Evolutionary conservation across 1,139 yeast genomes (phyloP), one percentile per base, ranked within the genome.

Genomic region (Yamadazyma oceani): DNA sequence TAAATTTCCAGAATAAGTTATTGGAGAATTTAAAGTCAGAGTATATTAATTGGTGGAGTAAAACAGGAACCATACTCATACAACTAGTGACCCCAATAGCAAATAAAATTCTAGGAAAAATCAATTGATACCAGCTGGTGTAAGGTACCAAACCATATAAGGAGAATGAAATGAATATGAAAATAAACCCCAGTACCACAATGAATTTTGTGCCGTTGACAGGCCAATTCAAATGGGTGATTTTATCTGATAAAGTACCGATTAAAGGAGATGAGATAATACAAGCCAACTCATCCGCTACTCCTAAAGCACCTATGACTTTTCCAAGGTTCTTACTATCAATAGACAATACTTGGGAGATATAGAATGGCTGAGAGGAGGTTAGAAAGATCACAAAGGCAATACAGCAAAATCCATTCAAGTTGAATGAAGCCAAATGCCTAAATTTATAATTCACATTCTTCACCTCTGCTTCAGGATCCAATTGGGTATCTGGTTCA

Each of bases 321-420:
- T 66, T 63, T 1, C 89, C 89, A 40, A 80, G 65, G 32, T 66
- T 64, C 4, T 60, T 54, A 5, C 66, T 57, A 12, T 58, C 54
- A 8, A 75, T 58, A 0, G 75, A 75, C 13, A 81, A 58, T 1
- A 80, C 75, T 49, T 80, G 81, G 4, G 78, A 68, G 27, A 83
- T 63, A 53, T 75, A 80, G 53, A 81, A 82, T 3, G 89, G 80
- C 60, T 82, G 89, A 1, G 87, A 76, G 5, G 87, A 73, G 24
- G 81, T 69, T 36, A 82, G 57, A 51, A 82, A 83, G n/a, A 83
- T 88, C 32, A 80, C 78, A 37, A 80, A 65, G 3, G 86, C 67
- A 23, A 83, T 75, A 33, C 80, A 68, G 24, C 73, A 69, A 50
- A 80, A 78, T 38, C 70, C 73, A 2, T 69, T 49, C 14, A 51